Evolutionary conservation across 306 rosid species (phyloP).

Genomic region (Vigna mungo): DNA sequence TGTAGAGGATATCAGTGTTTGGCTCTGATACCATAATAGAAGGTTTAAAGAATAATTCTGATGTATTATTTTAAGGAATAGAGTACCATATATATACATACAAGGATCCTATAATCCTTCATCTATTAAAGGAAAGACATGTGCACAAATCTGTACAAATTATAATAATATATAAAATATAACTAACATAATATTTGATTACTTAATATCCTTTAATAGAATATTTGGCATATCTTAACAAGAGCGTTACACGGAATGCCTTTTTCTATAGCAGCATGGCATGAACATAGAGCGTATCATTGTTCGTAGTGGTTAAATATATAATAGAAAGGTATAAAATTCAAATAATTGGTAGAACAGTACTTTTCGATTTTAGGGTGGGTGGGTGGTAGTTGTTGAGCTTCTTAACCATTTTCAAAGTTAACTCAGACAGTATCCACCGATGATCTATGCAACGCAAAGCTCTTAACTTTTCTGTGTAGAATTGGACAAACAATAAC

Average conservation of each 20-base stretch:
- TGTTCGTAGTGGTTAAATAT: slow-evolving; percentile 2
- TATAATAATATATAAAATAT: no score
- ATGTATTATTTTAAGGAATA: no score
- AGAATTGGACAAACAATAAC: not conserved
- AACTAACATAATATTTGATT: no score
- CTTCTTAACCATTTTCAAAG: slow-evolving; percentile 22
- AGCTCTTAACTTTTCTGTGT: not conserved
- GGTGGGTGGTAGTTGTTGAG: slow-evolving; percentile 39
- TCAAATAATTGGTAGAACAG: slow-evolving; percentile 23
- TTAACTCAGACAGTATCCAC: not conserved
- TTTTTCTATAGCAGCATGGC: not conserved
- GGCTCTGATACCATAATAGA: no score
- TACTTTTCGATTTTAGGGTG: slow-evolving; percentile 7
- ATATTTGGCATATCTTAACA: no score
- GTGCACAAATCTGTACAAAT: no score
- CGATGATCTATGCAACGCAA: not conserved
- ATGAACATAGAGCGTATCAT: not conserved
- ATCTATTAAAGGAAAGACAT: no score
- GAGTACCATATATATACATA: no score
- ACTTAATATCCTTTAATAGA: no score
- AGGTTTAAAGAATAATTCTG: no score
- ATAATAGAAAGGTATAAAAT: not conserved
- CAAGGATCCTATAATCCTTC: no score
- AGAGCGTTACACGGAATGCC: not conserved
- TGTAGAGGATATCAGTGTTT: no score